Percentiles rank a stretch among this genome's conserved stretches.
Evolutionary conservation across 2,329 filamentous ascomycete species (phyloP).

Genomic region (Aspergillus neoniger): DNA sequence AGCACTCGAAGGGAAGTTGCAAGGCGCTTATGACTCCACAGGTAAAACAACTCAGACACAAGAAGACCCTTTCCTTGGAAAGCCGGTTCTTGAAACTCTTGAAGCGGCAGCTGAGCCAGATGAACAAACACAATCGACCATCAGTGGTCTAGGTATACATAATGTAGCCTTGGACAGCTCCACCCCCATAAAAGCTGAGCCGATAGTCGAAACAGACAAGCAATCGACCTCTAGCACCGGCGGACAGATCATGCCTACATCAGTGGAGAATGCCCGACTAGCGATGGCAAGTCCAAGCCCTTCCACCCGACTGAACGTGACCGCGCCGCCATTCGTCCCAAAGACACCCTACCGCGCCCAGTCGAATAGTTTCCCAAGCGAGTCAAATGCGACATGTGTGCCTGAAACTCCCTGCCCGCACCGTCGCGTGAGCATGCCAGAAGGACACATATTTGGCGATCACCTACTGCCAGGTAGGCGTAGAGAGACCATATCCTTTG

Average conservation of each 20-base stretch:
- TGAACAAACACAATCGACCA: too few relatives aligned
- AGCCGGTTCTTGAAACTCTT: too few relatives aligned
- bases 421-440: too few relatives aligned
- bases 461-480: conserved; percentile 27
- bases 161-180: too few relatives aligned
- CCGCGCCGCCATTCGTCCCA: conserved; percentile 3
- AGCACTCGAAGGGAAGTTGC: not conserved
- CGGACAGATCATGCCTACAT: not conserved
- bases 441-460: conserved; percentile 21
- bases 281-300: not conserved
- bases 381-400: not conserved
- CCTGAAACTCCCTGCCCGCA: not conserved
- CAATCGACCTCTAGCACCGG: not conserved
- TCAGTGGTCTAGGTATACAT: too few relatives aligned
- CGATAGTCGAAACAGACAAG: not conserved
- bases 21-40: not conserved
- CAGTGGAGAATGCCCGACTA: not conserved
- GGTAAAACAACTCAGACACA: not conserved
- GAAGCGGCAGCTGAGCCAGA: too few relatives aligned
- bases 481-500: not conserved
- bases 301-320: not conserved
- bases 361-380: not conserved
- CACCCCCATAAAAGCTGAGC: not conserved
- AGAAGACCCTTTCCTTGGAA: not conserved
- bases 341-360: not conserved